Base-by-base conservation (phyloP, 2,329 filamentous ascomycete genomes). In the Thelonectria discophora region DNA sequence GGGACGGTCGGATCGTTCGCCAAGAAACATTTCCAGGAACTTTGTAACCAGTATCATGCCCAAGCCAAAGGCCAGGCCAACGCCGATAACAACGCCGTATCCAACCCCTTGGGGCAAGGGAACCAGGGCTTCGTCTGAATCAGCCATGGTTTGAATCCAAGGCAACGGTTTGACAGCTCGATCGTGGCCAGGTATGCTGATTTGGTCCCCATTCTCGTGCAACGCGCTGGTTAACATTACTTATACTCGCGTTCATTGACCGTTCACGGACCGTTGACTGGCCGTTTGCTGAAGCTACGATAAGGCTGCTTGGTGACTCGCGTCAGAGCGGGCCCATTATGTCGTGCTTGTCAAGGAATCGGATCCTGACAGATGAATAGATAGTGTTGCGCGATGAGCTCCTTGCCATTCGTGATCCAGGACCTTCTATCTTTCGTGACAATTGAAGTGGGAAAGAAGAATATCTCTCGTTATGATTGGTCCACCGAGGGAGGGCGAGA, bases 61-160 rank as follows among this genome's bases (percentile, higher is more conserved):
- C 15, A 60, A 17, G 21, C 51, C 56, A 42, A 60, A 60, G n/a
- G 56, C 56, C 9, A 63, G 51, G 18, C 56, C 56, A 17, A 63
- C 51, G 15, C 60, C 60, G 39, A 63, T 49, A n/a, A 63, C 60
- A 15, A 63, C 56, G 30, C 60, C 60, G 27, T 63, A 60, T 5
- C 56, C 56, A 15, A 56, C 13, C 11, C 56, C 60, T 20, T 63
- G 60, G 3, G 60, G 40, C 4, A 63, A 48, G 11, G 60, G 50
- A 11, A 63, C 46, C 2, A 55, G 18, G 34, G 55, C 60, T 43
- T 59, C 39, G n/a, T 58, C 32, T 21, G 56, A 47, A 30, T 27
- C 24, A 13, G 52, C n/a, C 52, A 48, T 55, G 34, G 20, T 15
- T 15, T 18, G 9, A 10, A 18, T 8, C 21, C 15, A 12, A 21